A percentile compares a stretch with the other conserved stretches of the same genome.
Conservation (phyloP, 805 yeast genomes). For the Dipodascopsis uninucleata region DNA sequence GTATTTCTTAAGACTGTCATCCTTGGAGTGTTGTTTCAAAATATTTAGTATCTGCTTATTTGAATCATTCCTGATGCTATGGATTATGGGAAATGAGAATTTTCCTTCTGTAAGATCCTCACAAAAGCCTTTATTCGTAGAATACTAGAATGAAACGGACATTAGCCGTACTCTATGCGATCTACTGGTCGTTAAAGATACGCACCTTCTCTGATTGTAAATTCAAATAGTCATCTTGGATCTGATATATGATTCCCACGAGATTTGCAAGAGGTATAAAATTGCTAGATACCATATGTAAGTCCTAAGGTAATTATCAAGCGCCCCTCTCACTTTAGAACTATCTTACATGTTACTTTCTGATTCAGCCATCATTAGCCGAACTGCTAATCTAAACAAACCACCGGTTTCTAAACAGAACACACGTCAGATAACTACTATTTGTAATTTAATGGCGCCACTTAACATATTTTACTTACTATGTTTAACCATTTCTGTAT, state of each 20-base stretch:
- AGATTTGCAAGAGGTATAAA: slow-evolving; percentile 64
- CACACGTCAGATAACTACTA: too few species aligned
- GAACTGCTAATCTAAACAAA: slow-evolving; percentile 67
- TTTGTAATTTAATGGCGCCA: neutral
- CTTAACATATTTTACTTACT: slow-evolving; percentile 35
- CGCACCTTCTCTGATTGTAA: slow-evolving; percentile 43
- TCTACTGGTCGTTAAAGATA: neutral
- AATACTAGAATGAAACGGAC: slow-evolving; percentile 37
- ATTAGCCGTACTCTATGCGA: neutral
- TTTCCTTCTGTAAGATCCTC: slow-evolving; percentile 91
- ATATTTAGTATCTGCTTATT: slow-evolving; percentile 48
- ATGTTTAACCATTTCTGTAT: slow-evolving; percentile 75
- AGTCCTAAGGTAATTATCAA: neutral
- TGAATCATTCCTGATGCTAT: slow-evolving; percentile 46
- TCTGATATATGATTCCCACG: slow-evolving; percentile 80
- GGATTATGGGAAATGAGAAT: slow-evolving; percentile 80
- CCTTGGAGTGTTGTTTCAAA: slow-evolving; percentile 51
- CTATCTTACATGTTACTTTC: slow-evolving; percentile 17
- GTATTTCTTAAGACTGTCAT: slow-evolving; percentile 46
- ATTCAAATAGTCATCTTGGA: slow-evolving; percentile 80
- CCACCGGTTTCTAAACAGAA: slow-evolving; percentile 78
- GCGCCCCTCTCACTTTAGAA: neutral
- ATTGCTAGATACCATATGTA: slow-evolving; percentile 15
- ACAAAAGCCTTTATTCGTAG: slow-evolving; percentile 67
- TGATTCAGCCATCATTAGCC: slow-evolving; percentile 50